Conservation (phyloP, 768 basidiomycete species). For the Auriculariales sp. region DNA sequence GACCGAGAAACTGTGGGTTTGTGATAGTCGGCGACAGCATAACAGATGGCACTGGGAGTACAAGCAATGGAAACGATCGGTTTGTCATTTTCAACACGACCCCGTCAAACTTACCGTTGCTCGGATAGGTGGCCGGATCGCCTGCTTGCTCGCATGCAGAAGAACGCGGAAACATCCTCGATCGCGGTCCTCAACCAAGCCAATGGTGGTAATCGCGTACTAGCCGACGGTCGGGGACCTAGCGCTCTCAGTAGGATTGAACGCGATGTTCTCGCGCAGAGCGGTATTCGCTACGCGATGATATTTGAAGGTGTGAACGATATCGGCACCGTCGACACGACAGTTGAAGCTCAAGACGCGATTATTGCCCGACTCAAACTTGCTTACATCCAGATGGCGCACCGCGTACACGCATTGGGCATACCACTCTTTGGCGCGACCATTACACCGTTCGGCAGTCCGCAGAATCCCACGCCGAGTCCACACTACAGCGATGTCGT, state of each 20-base stretch:
- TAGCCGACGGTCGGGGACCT: conserved; percentile 32
- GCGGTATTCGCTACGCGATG: conserved; percentile 30
- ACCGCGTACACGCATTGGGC: conserved; percentile 25
- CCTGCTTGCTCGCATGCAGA: conserved; percentile 27
- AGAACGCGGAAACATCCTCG: conserved; percentile 15
- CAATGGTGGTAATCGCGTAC: conserved; percentile 37
- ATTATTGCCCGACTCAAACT: conserved; percentile 27
- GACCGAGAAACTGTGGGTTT: conserved; percentile 16
- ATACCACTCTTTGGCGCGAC: conserved; percentile 34
- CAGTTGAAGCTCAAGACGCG: conserved; percentile 18
- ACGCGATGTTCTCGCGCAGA: conserved; percentile 33
- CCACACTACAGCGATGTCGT: conserved; percentile 24
- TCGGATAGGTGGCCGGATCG: conserved; percentile 32
- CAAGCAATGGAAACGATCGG: conserved; percentile 30
- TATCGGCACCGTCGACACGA: conserved; percentile 26
- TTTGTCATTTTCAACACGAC: conserved; percentile 7
- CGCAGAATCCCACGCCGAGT: conserved; percentile 17
- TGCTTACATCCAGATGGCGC: conserved; percentile 30
- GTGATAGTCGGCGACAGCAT: conserved; percentile 38
- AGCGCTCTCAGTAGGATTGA: conserved; percentile 34
- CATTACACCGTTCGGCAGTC: conserved; percentile 33
- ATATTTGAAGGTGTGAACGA: conserved; percentile 43
- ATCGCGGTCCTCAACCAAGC: conserved; percentile 35
- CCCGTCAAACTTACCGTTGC: not conserved
- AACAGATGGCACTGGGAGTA: conserved; percentile 36